Evolutionary conservation across 2,329 filamentous ascomycete genomes (phyloP).

Genomic region (Lachnellula subtilissima): DNA sequence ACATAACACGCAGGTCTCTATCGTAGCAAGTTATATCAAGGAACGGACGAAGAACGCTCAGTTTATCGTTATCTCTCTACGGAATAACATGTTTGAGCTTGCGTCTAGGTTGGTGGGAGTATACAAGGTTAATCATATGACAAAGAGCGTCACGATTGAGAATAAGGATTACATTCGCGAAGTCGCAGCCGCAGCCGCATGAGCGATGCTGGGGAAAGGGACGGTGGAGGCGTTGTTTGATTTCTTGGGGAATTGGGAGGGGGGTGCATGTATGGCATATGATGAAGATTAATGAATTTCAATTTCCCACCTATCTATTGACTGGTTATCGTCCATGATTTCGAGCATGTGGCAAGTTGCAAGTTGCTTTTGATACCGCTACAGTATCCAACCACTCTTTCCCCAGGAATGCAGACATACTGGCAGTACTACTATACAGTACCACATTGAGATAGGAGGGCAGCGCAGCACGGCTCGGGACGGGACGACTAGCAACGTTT

Average conservation of each 20-base stretch:
- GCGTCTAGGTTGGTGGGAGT: constrained; percentile 93
- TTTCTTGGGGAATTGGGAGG: neutral
- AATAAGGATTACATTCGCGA: constrained; percentile 66
- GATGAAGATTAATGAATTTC: constrained; percentile 17
- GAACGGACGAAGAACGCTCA: constrained; percentile 98
- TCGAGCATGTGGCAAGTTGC: neutral
- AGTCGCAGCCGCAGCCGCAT: neutral
- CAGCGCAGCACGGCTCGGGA: too few species aligned
- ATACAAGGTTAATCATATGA: constrained; percentile 99
- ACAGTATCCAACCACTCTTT: too few species aligned
- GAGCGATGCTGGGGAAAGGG: neutral
- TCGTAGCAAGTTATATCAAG: constrained; percentile 98
- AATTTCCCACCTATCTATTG: neutral
- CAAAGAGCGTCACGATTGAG: constrained; percentile 85
- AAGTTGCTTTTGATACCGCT: neutral
- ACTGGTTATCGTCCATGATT: neutral
- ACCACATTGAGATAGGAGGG: too few species aligned
- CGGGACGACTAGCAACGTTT: too few species aligned
- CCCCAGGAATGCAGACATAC: too few species aligned
- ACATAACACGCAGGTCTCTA: constrained; percentile 64
- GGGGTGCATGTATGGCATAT: constrained; percentile 2
- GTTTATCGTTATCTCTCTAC: constrained; percentile 94
- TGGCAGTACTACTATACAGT: too few species aligned
- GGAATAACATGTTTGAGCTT: constrained; percentile 99
- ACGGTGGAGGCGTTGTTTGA: neutral